Evolutionary conservation across 1,284 basidiomycete genomes (phyloP), one percentile per base, ranked within the genome.

Genomic region (Heliocybe sulcata): DNA sequence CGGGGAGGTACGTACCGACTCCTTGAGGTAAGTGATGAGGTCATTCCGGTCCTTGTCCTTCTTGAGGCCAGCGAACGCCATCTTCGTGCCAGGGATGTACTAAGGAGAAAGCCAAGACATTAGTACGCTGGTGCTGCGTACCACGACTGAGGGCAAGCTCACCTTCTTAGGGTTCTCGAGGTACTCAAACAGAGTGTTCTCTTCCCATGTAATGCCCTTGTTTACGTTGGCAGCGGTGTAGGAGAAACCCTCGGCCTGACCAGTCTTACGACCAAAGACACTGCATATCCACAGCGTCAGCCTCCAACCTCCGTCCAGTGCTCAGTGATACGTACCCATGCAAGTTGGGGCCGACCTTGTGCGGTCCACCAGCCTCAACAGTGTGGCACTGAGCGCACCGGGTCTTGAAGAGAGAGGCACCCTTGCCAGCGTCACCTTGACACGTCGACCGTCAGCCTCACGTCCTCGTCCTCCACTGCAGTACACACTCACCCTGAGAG

Each of bases 351-450:
- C 94, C 94, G 61, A 96, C 93, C 77, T 91, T 91, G 78, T 94
- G 81, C 51, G 85, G 77, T 64, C 89, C 95, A 61, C 92, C 90
- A 63, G 82, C 77, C 63, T 80, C 92, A 64, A 92, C 73, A 62
- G 94, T 98, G 76, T 99, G 96, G 80, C 96, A 99, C 73, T 98
- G 94, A 57, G 93, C 93, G 70, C 96, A 99, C 62, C 95, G 92
- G 64, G 93, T 96, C 83, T 92, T 93, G 87, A 94, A 94, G 69
- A 94, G 86, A 71, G 79, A 76, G 68, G 94, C 94, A 75, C 94
- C 94, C 82, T 95, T 96, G 59, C 64, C 64, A 66, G 85, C 73
- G 77, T 96, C 92, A 83, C 94, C 94, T 94, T 42, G 38, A 65
- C 8, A 54, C 11, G 1, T 52, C 23, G 35, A 42, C n/a, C 49